phyloP scores from a whole-genome alignment of 257 asterid genomes.

The Jasminum sambac region DNA sequence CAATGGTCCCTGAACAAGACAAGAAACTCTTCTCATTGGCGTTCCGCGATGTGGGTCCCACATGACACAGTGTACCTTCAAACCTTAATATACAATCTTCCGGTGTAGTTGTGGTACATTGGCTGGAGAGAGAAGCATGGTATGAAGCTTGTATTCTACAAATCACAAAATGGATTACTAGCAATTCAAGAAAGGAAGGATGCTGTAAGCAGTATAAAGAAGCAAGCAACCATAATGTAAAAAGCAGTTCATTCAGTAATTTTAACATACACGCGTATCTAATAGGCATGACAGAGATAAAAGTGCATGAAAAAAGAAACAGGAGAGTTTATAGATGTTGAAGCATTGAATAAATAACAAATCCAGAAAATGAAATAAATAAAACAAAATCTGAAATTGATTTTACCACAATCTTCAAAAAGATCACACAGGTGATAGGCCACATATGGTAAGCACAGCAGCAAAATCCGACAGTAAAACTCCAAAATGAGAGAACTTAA shows the following conservation, averaged over 20 bases:
- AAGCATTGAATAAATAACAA: background rate
- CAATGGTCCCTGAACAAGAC: constrained; percentile 31
- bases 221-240: constrained; percentile 12
- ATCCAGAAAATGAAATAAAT: constrained; percentile 12
- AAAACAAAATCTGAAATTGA: background rate
- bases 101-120: constrained; percentile 29
- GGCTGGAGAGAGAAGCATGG: constrained; percentile 40
- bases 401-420: background rate
- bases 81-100: constrained; percentile 32
- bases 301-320: background rate
- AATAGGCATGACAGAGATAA: background rate
- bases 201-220: constrained; percentile 10
- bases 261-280: background rate
- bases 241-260: background rate
- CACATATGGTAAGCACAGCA: background rate
- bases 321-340: background rate
- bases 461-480: background rate
- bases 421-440: background rate
- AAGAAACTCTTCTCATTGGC: constrained; percentile 30
- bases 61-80: constrained; percentile 27
- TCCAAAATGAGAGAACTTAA: background rate
- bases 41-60: constrained; percentile 32
- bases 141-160: constrained; percentile 54
- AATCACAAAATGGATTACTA: constrained; percentile 23
- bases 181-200: background rate